Evolutionary conservation across 2,329 filamentous ascomycete genomes (phyloP), one percentile per base, ranked within the genome.

Genomic region (Xylariaceae sp.): DNA sequence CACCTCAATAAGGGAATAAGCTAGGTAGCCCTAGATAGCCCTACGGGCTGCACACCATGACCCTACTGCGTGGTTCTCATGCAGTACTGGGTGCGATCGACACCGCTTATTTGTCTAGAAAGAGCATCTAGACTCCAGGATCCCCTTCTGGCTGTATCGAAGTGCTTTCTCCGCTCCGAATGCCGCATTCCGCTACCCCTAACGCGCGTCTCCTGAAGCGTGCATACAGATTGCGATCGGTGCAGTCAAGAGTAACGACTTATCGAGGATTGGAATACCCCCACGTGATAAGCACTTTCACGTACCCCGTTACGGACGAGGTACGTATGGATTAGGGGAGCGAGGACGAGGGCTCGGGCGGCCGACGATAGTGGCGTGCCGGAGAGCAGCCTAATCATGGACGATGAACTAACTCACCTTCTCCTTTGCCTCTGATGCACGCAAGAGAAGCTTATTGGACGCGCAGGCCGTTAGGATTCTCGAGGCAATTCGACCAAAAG

Each of bases 11-110:
- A 29, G 60, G 57, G 56, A 58, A 56, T 21, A 56, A 41, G 48
- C 41, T 52, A 54, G 57, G 42, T 60, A 62, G 57, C 60, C 60
- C 41, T 52, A 54, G 57, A 41, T 60, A 62, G 57, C 60, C 60
- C 60, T 62, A 62, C 50, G 57, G 37, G 23, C 45, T 59, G 58
- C 58, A 60, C 57, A 56, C 47, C 18, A 48, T 37, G 52, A 61
- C 50, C 50, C 43, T 56, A 50, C 52, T 56, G 47, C 44, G 56
- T 61, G 50, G 57, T 58, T 60, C 54, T 48, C 57, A 56, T 58
- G 50, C 43, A 57, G 20, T 44, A 42, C 52, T 45, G 54, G n/a
- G 45, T 42, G 50, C 47, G 54, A 62, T 62, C 54, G 52, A 62
- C 52, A 60, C 54, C 37, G 41, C 42, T 23, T 43, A 51, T 52